Percentiles rank a stretch among this genome's conserved stretches.
Evolutionary conservation across 2,329 filamentous ascomycete genomes (phyloP).

Genomic region (Aspergillus pseudoglaucus): DNA sequence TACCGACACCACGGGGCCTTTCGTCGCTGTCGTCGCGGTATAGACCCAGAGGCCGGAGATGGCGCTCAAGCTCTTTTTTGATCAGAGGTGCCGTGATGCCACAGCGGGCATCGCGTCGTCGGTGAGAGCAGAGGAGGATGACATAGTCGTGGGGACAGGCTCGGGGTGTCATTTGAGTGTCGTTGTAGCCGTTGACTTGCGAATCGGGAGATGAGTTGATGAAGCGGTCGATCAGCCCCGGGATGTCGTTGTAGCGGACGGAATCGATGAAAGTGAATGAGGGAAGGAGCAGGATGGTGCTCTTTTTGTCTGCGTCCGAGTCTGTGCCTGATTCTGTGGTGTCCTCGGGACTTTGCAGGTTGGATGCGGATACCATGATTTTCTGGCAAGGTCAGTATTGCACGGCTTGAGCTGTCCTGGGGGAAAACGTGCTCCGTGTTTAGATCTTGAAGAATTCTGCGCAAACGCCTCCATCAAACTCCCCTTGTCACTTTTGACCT

Average conservation of each 20-base stretch:
- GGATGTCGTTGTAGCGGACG: conserved; percentile 60
- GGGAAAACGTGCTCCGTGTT: conserved; percentile 55
- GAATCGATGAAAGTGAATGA: conserved; percentile 74
- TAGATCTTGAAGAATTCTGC: conserved; percentile 50
- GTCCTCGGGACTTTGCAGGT: conserved; percentile 14
- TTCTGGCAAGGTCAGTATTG: conserved; percentile 13
- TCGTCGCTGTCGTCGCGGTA: conserved; percentile 77
- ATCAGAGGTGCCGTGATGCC: conserved; percentile 81
- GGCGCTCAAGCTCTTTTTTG: conserved; percentile 72
- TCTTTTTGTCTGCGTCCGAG: conserved; percentile 1
- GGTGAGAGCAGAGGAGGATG: conserved; percentile 83
- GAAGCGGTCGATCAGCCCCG: conserved; percentile 59
- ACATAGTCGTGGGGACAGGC: conserved; percentile 73
- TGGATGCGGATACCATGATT: conserved; percentile 33
- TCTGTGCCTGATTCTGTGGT: conserved; percentile 10
- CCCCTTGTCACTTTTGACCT: conserved; percentile 33
- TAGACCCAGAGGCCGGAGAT: conserved; percentile 70
- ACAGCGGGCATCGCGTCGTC: conserved; percentile 81
- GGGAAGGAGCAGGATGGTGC: conserved; percentile 68
- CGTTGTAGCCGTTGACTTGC: conserved; percentile 48
- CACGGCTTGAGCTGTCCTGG: background rate
- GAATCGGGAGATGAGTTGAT: conserved; percentile 52
- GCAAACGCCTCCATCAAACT: conserved; percentile 46
- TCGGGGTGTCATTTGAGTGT: conserved; percentile 39
- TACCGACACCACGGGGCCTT: conserved; percentile 74